Percentiles rank a stretch among this genome's conserved stretches.
Evolutionary conservation across 768 basidiomycete genomes (phyloP).

Genomic region (Boletus rex-veris): DNA sequence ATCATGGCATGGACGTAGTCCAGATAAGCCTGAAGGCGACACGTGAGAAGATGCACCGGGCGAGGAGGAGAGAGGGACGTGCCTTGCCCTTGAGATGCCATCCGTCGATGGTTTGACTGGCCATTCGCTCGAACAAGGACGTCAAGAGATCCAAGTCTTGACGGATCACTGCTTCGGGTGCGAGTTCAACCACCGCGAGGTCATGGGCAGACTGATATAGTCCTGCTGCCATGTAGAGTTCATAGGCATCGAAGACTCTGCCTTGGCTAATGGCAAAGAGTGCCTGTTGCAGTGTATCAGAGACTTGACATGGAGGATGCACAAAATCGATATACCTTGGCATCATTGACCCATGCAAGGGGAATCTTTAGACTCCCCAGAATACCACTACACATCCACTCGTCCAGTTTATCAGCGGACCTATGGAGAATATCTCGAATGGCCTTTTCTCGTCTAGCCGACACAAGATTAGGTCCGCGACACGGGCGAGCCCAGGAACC

Average conservation of each 20-base stretch:
- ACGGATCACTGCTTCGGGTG: slow-evolving; percentile 78
- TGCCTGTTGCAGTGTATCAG: slow-evolving; percentile 46
- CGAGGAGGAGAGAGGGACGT: slow-evolving; percentile 7
- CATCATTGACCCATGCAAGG: slow-evolving; percentile 82
- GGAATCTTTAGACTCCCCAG: slow-evolving; percentile 80
- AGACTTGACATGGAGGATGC: background rate
- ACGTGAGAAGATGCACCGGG: slow-evolving; percentile 3
- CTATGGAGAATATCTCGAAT: slow-evolving; percentile 79
- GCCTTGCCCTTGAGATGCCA: slow-evolving; percentile 90
- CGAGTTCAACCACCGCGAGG: slow-evolving; percentile 81
- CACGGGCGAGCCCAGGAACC: slow-evolving; percentile 1
- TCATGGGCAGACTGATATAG: slow-evolving; percentile 74
- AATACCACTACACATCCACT: slow-evolving; percentile 69
- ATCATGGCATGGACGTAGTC: slow-evolving; percentile 69
- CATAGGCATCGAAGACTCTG: slow-evolving; percentile 69
- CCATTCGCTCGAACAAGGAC: slow-evolving; percentile 67
- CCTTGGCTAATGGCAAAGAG: slow-evolving; percentile 58
- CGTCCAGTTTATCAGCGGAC: slow-evolving; percentile 60
- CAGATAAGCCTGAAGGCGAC: slow-evolving; percentile 50
- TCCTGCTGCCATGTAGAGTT: slow-evolving; percentile 68
- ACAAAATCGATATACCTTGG: slow-evolving; percentile 52
- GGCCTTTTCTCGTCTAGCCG: slow-evolving; percentile 71
- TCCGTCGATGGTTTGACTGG: slow-evolving; percentile 52
- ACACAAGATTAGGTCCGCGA: slow-evolving; percentile 5
- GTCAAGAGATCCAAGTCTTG: slow-evolving; percentile 55